Conservation (phyloP, 306 rosid genomes). For the Ceratonia siliqua region DNA sequence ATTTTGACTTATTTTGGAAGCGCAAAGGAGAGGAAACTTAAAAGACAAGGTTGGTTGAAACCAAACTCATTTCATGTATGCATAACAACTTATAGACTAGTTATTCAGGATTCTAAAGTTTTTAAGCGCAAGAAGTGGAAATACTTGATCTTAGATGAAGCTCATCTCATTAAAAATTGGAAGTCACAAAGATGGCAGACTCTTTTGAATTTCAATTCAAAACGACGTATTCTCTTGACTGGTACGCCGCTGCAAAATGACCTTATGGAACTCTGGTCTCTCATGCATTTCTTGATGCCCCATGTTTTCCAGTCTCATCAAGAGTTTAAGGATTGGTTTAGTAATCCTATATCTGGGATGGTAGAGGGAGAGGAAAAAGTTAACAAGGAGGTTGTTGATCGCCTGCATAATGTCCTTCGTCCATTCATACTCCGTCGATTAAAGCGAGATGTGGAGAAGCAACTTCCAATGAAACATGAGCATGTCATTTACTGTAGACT, state of each 20-base stretch:
- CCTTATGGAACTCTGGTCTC: slow-evolving; percentile 99
- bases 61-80: slow-evolving; percentile 94
- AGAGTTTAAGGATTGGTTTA: slow-evolving; percentile 97
- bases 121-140: slow-evolving; percentile 99
- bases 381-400: slow-evolving; percentile 98
- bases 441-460: slow-evolving; percentile 96
- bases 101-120: slow-evolving; percentile 95
- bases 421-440: slow-evolving; percentile 94
- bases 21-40: slow-evolving; percentile 88
- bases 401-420: slow-evolving; percentile 95
- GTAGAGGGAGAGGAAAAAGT: slow-evolving; percentile 99
- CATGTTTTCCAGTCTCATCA: slow-evolving; percentile 98
- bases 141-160: slow-evolving; percentile 95
- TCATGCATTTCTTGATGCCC: slow-evolving; percentile 99
- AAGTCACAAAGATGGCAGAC: slow-evolving; percentile 99
- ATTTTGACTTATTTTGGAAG: slow-evolving; percentile 93
- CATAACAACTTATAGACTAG: slow-evolving; percentile 94
- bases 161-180: slow-evolving; percentile 98
- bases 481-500: slow-evolving; percentile 93
- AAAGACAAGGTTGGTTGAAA: slow-evolving; percentile 96
- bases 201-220: slow-evolving; percentile 91
- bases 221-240: slow-evolving; percentile 88
- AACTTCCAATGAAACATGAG: slow-evolving; percentile 90
- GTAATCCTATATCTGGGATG: slow-evolving; percentile 99
- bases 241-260: slow-evolving; percentile 98